Conservation (phyloP, 108 stramenopile genomes). For the Cyclostephanos invisitatus region DNA sequence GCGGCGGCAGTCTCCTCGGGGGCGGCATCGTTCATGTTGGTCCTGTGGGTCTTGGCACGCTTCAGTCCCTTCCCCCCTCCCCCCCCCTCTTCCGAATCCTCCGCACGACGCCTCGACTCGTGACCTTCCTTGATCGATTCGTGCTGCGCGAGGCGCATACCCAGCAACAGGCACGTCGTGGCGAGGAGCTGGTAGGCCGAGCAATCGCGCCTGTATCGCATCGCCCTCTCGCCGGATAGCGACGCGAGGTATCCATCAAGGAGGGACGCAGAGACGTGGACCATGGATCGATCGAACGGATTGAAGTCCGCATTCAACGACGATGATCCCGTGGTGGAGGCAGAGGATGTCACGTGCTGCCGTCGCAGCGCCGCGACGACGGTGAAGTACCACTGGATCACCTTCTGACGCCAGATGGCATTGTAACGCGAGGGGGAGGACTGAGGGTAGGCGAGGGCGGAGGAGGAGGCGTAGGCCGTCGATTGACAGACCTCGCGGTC, state of each 20-base stretch:
- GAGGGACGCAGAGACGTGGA: slow-evolving; percentile 31
- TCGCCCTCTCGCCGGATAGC: slow-evolving; percentile 10
- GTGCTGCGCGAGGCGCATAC: slow-evolving; percentile 27
- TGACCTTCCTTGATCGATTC: slow-evolving; percentile 12
- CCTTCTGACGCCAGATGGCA: slow-evolving; percentile 33
- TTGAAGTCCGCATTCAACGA: not conserved
- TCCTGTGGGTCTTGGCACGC: slow-evolving; percentile 22
- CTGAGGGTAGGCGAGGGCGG: not conserved
- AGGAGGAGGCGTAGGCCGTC: not conserved
- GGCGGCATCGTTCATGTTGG: slow-evolving; percentile 26
- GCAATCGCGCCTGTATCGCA: slow-evolving; percentile 25
- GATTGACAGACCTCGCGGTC: not conserved
- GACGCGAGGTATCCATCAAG: slow-evolving; percentile 22
- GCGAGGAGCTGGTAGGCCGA: slow-evolving; percentile 37
- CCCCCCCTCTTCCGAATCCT: too few species aligned
- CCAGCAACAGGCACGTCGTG: slow-evolving; percentile 26
- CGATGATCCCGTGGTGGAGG: not conserved
- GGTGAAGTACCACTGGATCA: slow-evolving; percentile 34
- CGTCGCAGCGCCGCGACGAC: slow-evolving; percentile 24
- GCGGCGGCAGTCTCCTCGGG: not conserved
- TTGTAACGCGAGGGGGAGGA: slow-evolving; percentile 4
- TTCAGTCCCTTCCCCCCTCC: slow-evolving; percentile 3
- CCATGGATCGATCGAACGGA: slow-evolving; percentile 28
- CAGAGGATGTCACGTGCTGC: slow-evolving; percentile 1
- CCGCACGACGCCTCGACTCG: not conserved